These are phyloP conservation scores for Rhytidhysteron rufulum DNA, from an alignment of 2,329 filamentous ascomycete genomes.

Conservation along the genomic window DNA sequence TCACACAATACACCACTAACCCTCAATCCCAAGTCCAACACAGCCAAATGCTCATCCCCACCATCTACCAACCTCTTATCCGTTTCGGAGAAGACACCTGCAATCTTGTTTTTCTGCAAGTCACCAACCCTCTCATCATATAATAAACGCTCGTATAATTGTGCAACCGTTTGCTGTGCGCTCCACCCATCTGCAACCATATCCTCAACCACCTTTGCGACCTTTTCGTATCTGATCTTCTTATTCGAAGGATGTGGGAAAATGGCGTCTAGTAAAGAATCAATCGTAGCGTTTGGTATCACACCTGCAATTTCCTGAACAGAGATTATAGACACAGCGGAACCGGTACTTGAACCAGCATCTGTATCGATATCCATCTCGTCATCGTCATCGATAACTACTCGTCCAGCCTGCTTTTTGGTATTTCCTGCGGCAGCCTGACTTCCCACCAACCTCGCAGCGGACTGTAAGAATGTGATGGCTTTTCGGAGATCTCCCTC, in stretches of 20 bases:
- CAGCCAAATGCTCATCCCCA: conserved; percentile 88
- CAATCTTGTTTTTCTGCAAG: conserved; percentile 84
- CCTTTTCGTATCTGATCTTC: conserved; percentile 60
- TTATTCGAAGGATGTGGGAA: conserved; percentile 55
- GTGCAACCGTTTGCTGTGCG: conserved; percentile 78
- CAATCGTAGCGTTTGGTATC: conserved; percentile 73
- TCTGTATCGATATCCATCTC: conserved; percentile 47
- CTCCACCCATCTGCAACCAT: conserved; percentile 97
- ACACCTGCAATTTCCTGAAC: conserved; percentile 96
- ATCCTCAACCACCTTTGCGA: conserved; percentile 79
- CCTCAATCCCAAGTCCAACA: conserved; percentile 78
- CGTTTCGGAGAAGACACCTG: conserved; percentile 84
- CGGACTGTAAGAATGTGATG: conserved; percentile 93
- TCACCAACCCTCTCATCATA: conserved; percentile 82
- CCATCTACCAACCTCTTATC: conserved; percentile 95
- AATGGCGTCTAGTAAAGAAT: conserved; percentile 68
- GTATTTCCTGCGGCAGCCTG: conserved; percentile 23
- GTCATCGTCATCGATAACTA: conserved; percentile 45
- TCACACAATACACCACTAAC: conserved; percentile 69
- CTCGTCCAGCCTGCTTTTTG: conserved; percentile 38
- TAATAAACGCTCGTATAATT: conserved; percentile 80
- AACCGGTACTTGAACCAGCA: conserved; percentile 6
- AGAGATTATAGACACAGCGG: conserved; percentile 67
- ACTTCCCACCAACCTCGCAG: conserved; percentile 80
- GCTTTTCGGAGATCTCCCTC: conserved; percentile 95